Evolutionary conservation across 495 filamentous ascomycete genomes (phyloP).

Genomic region (Aspergillus leporis): DNA sequence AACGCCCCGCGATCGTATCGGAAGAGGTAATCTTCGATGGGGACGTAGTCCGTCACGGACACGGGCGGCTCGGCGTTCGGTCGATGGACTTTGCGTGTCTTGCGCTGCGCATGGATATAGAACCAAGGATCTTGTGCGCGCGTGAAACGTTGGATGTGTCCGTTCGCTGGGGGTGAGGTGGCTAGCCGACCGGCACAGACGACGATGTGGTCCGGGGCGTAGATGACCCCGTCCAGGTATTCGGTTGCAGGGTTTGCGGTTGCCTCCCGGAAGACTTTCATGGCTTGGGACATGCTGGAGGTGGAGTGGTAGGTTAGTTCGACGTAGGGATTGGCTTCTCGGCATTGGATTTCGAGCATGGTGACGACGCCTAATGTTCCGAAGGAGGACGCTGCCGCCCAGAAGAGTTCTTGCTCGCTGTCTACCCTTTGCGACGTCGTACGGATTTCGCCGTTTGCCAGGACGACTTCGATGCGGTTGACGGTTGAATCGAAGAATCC

Average conservation of each 20-base stretch:
- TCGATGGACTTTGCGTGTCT: conserved; percentile 6
- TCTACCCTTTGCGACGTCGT: conserved; percentile 32
- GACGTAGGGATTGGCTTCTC: conserved; percentile 48
- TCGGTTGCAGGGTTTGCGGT: conserved; percentile 43
- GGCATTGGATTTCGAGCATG: conserved; percentile 51
- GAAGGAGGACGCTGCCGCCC: conserved; percentile 51
- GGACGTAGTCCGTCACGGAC: conserved; percentile 44
- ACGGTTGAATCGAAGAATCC: conserved; percentile 58
- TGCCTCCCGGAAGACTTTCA: conserved; percentile 33
- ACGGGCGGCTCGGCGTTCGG: conserved; percentile 2
- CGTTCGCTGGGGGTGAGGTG: conserved; percentile 18
- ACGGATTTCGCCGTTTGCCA: conserved; percentile 52
- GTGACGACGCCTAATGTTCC: conserved; percentile 57
- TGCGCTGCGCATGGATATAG: conserved; percentile 50
- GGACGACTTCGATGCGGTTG: conserved; percentile 53
- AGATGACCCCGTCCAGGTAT: conserved; percentile 58
- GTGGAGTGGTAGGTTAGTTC: conserved; percentile 50
- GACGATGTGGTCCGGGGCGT: conserved; percentile 40
- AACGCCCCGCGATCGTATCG: conserved; percentile 65
- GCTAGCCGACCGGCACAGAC: conserved; percentile 51
- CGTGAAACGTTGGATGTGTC: conserved; percentile 43
- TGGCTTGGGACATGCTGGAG: conserved; percentile 37
- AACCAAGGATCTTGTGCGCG: conserved; percentile 57
- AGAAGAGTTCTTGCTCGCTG: conserved; percentile 47
- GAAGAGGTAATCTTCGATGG: conserved; percentile 60